These are phyloP conservation scores for Cladosporium halotolerans DNA, from an alignment of 2,329 filamentous ascomycete species.

Conservation along the genomic window DNA sequence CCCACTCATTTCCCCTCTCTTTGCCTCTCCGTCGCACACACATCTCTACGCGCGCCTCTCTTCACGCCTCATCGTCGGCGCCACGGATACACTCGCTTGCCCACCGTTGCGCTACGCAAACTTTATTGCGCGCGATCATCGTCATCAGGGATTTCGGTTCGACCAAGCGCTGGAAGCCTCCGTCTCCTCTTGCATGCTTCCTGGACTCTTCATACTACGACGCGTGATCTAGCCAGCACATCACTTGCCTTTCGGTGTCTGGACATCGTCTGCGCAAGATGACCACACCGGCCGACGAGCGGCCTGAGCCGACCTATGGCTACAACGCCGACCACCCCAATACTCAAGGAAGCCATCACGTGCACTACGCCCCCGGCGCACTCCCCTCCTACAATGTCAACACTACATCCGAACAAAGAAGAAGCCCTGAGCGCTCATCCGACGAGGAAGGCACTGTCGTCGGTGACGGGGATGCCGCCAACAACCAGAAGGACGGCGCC, in stretches of 20 bases:
- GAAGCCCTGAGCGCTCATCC: slow-evolving; percentile 24
- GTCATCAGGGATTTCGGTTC: slow-evolving; percentile 11
- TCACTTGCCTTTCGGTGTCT: not conserved
- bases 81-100: not conserved
- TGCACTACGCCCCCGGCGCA: slow-evolving; percentile 7
- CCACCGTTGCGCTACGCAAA: slow-evolving; percentile 8
- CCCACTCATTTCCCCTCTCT: not conserved
- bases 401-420: slow-evolving; percentile 12
- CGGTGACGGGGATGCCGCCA: slow-evolving; percentile 21
- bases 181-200: slow-evolving; percentile 10
- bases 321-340: not conserved
- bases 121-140: not conserved
- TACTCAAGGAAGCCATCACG: not conserved
- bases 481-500: slow-evolving; percentile 10
- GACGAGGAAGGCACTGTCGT: slow-evolving; percentile 33
- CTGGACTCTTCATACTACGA: slow-evolving; percentile 1
- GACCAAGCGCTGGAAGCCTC: slow-evolving; percentile 19
- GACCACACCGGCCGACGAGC: slow-evolving; percentile 31
- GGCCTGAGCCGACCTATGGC: slow-evolving; percentile 29
- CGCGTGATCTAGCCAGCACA: not conserved
- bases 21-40: not conserved
- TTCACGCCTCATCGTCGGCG: not conserved
- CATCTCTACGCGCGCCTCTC: not conserved
- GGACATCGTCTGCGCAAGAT: slow-evolving; percentile 17
- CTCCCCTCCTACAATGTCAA: slow-evolving; percentile 31